Conservation (phyloP, 1,284 basidiomycete species). For the Tilletiaria anomala region DNA sequence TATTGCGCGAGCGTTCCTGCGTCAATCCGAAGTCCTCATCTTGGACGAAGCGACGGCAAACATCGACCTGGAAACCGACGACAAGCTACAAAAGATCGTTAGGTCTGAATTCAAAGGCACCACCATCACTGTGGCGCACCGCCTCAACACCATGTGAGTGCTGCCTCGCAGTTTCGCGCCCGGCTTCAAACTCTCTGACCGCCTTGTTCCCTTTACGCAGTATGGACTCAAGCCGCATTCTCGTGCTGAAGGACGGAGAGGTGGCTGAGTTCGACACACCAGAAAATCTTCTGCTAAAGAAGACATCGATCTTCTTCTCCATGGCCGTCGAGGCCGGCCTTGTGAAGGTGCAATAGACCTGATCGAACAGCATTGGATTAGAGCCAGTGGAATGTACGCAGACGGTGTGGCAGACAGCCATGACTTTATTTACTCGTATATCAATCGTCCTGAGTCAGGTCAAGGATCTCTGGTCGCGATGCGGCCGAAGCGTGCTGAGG, state of each 20-base stretch:
- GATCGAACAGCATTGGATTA: no score
- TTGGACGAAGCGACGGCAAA: conserved; percentile 61
- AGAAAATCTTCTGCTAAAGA: conserved; percentile 48
- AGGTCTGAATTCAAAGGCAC: conserved; percentile 43
- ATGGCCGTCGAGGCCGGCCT: conserved; percentile 38
- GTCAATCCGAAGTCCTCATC: conserved; percentile 62
- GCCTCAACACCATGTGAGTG: conserved; percentile 49
- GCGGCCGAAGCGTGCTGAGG: no score
- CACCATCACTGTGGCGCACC: conserved; percentile 16
- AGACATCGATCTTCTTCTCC: conserved; percentile 32
- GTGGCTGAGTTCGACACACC: conserved; percentile 65
- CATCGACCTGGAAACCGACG: conserved; percentile 75
- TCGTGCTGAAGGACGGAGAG: conserved; percentile 66
- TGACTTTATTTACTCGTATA: no score
- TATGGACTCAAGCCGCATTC: conserved; percentile 62
- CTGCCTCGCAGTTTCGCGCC: conserved; percentile 65
- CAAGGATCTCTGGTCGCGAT: no score
- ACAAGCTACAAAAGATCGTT: conserved; percentile 66
- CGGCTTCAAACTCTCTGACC: conserved; percentile 31
- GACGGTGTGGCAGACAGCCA: no score
- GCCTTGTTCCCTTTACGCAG: no score
- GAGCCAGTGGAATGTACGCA: no score
- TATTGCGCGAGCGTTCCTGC: conserved; percentile 37
- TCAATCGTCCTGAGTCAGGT: no score
- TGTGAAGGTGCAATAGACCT: no score